Base-by-base conservation (phyloP, 306 rosid species). In the Lagenaria siceraria region DNA sequence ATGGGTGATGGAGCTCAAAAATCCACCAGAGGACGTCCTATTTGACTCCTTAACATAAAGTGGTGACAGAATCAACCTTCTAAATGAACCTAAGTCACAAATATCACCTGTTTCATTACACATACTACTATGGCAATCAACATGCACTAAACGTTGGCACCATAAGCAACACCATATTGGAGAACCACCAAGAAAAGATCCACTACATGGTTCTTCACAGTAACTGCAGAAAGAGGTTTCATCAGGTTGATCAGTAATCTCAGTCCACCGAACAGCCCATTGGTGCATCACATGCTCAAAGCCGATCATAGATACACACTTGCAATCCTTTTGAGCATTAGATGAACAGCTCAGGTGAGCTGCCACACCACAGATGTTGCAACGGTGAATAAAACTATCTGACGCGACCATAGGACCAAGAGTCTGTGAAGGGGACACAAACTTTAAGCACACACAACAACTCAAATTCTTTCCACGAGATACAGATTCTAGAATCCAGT, bases 91-190 rank as follows among this genome's bases (percentile, higher is more conserved):
- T 85, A 96, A 80, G 84, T 96, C 99, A 81, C 99, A 96, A 33
- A 89, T 78, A 85, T 96, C 99, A 42, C 98, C 98, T 0, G 92
- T 88, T 89, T 96, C 99, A 77, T 84, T 90, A 35, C 93, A 88
- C 96, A 92, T 86, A 80, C 77, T 75, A 81, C 82, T 75, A 71
- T 96, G 99, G 80, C 99, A 96, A 86, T 96, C 98, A 83, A 96
- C 99, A 70, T 96, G 99, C 43, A 96, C 97, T 78, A 89, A 78
- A 48, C 92, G 86, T 77, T 96, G 99, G 81, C 99, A 96, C 99
- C 99, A 96, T 85, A 96, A 81, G 86, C 99, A 96, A 80, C 88
- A 85, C 99, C 99, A 96, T 82, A 96, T 90, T 40, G 99, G 99
- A 74, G 99, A 96, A 78, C 99, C 98, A 74, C 91, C 90, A 72